Percentiles rank a stretch among this genome's conserved stretches.
phyloP scores from a whole-genome alignment of 1,139 yeast genomes.

The Groenewaldozyma auringiensis region DNA sequence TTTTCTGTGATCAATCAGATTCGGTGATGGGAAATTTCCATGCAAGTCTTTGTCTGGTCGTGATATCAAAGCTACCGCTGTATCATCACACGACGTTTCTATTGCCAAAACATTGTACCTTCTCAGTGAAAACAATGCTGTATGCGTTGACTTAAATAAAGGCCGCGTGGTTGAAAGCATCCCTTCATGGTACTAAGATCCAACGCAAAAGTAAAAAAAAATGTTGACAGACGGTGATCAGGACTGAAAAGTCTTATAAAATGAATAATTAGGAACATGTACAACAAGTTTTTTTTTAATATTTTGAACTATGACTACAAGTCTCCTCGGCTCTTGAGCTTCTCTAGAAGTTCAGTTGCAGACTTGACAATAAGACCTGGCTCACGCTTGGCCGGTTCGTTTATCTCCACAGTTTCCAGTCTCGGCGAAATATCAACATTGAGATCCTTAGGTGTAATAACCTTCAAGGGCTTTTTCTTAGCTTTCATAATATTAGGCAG shows the following conservation, averaged over 20 bases:
- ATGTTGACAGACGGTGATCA: too few relatives aligned
- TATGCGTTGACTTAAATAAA: too few relatives aligned
- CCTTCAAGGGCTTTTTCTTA: constrained; percentile 85
- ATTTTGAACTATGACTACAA: too few relatives aligned
- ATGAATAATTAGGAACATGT: too few relatives aligned
- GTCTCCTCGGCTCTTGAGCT: constrained; percentile 55
- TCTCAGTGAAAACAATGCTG: too few relatives aligned
- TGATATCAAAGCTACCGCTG: constrained; percentile 75
- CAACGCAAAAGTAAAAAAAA: too few relatives aligned
- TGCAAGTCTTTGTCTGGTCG: constrained; percentile 25
- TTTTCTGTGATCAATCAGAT: constrained; percentile 53
- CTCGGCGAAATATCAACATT: constrained; percentile 59
- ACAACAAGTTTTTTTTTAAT: too few relatives aligned
- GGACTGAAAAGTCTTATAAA: too few relatives aligned
- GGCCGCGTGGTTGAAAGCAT: too few relatives aligned
- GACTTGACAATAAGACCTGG: constrained; percentile 74
- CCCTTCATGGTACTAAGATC: too few relatives aligned
- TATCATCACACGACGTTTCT: constrained; percentile 93
- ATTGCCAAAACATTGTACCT: constrained; percentile 68
- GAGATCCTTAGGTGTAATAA: constrained; percentile 60
- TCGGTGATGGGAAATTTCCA: constrained; percentile 30
- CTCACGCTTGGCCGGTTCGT: constrained; percentile 76
- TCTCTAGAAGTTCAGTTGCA: constrained; percentile 75
- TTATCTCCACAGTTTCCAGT: constrained; percentile 62
- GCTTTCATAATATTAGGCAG: constrained; percentile 97